phyloP scores from a whole-genome alignment of 345 rosid genomes.

The Lenwebbia sp. region DNA sequence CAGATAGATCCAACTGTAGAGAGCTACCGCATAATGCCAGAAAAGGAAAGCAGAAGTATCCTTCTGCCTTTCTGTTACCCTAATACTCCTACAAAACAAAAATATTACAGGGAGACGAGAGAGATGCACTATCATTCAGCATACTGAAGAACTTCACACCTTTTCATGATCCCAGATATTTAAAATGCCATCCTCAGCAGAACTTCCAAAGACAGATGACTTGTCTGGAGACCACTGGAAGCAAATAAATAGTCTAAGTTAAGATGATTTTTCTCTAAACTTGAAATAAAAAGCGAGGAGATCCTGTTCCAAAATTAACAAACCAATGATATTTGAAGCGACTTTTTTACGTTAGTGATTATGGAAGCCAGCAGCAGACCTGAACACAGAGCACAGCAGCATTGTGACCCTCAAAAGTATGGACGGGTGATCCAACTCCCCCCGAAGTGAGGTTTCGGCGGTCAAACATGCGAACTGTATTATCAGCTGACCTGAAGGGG shows the following conservation, averaged over 20 bases:
- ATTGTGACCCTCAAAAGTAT: slow-evolving; percentile 68
- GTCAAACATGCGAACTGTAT: slow-evolving; percentile 42
- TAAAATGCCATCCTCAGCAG: slow-evolving; percentile 91
- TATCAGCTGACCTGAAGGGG: slow-evolving; percentile 29
- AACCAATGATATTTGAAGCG: background rate
- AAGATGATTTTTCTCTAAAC: background rate
- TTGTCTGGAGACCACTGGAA: slow-evolving; percentile 91
- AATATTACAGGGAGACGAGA: background rate
- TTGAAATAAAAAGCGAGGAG: background rate
- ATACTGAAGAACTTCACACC: slow-evolving; percentile 25
- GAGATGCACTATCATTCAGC: background rate
- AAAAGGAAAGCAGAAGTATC: background rate
- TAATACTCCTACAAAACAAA: background rate
- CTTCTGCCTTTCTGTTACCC: background rate
- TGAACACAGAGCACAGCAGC: slow-evolving; percentile 92
- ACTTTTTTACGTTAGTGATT: background rate
- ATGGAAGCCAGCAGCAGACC: slow-evolving; percentile 17
- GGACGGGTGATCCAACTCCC: slow-evolving; percentile 61
- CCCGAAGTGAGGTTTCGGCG: slow-evolving; percentile 40
- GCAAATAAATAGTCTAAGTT: background rate
- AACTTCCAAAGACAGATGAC: slow-evolving; percentile 90
- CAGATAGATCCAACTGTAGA: background rate
- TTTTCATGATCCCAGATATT: slow-evolving; percentile 92
- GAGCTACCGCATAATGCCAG: background rate
- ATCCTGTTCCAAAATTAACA: background rate